phyloP scores from a whole-genome alignment of 768 basidiomycete genomes.

The Steccherinum ochraceum region DNA sequence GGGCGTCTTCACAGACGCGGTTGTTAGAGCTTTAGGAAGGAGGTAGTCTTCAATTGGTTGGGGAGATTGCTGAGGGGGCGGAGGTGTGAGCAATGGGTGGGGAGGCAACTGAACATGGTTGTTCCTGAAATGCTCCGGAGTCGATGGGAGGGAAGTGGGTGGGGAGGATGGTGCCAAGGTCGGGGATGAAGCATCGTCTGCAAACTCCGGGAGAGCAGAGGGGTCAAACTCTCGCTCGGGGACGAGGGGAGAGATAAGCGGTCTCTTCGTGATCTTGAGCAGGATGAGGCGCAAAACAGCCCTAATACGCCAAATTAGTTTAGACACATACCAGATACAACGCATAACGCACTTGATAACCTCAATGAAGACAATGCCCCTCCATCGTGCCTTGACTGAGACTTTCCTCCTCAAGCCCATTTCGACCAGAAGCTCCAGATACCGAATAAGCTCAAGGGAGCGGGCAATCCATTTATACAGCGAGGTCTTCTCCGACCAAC shows the following conservation, averaged over 20 bases:
- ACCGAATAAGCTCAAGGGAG: constrained; percentile 68
- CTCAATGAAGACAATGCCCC: constrained; percentile 73
- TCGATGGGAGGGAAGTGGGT: constrained; percentile 47
- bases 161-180: constrained; percentile 56
- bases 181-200: constrained; percentile 48
- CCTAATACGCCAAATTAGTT: constrained; percentile 32
- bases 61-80: constrained; percentile 45
- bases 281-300: constrained; percentile 68
- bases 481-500: constrained; percentile 67
- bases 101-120: constrained; percentile 64
- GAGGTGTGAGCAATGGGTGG: constrained; percentile 52
- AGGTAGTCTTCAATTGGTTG: constrained; percentile 72
- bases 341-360: constrained; percentile 63
- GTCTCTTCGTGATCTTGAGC: constrained; percentile 68
- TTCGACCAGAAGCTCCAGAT: constrained; percentile 81
- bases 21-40: constrained; percentile 73
- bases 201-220: constrained; percentile 49
- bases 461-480: constrained; percentile 79
- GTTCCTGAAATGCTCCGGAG: constrained; percentile 78
- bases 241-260: constrained; percentile 69
- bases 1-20: constrained; percentile 66
- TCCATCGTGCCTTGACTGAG: constrained; percentile 63
- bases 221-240: constrained; percentile 89
- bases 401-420: constrained; percentile 78
- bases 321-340: neutral